These are phyloP conservation scores for Saturnispora serradocipensis DNA, from an alignment of 805 yeast genomes.

Conservation along the genomic window DNA sequence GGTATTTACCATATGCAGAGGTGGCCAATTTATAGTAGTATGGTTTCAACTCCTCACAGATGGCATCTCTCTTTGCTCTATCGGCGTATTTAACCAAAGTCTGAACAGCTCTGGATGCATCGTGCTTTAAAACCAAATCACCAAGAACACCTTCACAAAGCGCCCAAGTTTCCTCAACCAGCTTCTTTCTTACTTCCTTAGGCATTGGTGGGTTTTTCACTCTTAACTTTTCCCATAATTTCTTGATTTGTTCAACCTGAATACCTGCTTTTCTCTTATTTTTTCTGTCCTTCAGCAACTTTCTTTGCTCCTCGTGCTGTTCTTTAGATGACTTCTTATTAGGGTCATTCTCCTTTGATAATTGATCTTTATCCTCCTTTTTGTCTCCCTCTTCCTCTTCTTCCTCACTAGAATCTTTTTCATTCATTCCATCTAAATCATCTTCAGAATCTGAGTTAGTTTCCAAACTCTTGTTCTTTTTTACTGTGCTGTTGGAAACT, in stretches of 20 bases:
- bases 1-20: constrained; percentile 87
- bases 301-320: constrained; percentile 77
- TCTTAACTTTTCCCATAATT: constrained; percentile 85
- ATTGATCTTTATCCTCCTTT: constrained; percentile 20
- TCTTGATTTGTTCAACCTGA: constrained; percentile 76
- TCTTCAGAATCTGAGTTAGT: constrained; percentile 19
- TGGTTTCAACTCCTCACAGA: constrained; percentile 64
- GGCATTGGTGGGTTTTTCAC: constrained; percentile 78
- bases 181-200: constrained; percentile 62
- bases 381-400: constrained; percentile 26
- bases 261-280: constrained; percentile 78
- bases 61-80: constrained; percentile 65
- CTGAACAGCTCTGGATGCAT: constrained; percentile 93
- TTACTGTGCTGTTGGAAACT: constrained; percentile 5
- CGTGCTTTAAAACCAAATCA: constrained; percentile 89
- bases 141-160: constrained; percentile 65
- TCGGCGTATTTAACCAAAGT: constrained; percentile 81
- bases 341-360: constrained; percentile 18
- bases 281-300: constrained; percentile 72
- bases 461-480: constrained; percentile 23
- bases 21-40: constrained; percentile 76
- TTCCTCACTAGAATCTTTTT: constrained; percentile 27
- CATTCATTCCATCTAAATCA: constrained; percentile 19
- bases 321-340: constrained; percentile 46
- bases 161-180: constrained; percentile 79